Evolutionary conservation across 2,329 filamentous ascomycete genomes (phyloP), one percentile per base, ranked within the genome.

Genomic region (Fusarium sp.): DNA sequence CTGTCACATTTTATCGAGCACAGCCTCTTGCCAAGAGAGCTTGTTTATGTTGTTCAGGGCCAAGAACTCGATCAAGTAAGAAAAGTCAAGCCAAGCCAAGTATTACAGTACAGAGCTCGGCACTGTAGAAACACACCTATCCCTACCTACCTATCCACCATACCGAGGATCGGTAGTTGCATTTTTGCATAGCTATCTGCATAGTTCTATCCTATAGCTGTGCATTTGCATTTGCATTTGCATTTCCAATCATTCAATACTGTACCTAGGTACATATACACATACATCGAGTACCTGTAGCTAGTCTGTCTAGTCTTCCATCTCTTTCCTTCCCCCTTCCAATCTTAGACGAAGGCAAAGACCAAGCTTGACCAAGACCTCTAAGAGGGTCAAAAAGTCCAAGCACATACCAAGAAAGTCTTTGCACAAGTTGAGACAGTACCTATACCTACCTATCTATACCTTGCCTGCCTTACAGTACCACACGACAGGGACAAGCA

Each of bases 21-120:
- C 51, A 55, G 54, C 63, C 67, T 70, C 67, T 1, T 50, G 49
- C 52, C 52, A 67, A 62, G 58, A 55, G 49, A 57, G 34, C 64
- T 67, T 67, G 61, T 62, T 61, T 26, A 25, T 37, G 34, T 26
- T 51, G 39, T n/a, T n/a, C 25, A 49, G 57, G 37, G 34, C 34
- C 49, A 63, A 63, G 49, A 28, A 39, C 39, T 44, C 11, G 58
- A 50, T 42, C 49, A 42, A 53, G 54, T 46, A 51, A 59, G 41
- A 31, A 63, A 21, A 23, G 21, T 14, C 28, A 37, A 19, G 19
- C 7, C 23, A 37, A 23, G 39, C 16, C 43, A 28, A 43, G 21
- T 43, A 43, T 23, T 28, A 28, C 28, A 28, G 28, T 43, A 23
- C 41, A 43, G 34, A 51, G 49, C 49, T 51, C 49, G 49, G 49